Conservation (phyloP, 768 basidiomycete species). For the Naganishia randhawae region DNA sequence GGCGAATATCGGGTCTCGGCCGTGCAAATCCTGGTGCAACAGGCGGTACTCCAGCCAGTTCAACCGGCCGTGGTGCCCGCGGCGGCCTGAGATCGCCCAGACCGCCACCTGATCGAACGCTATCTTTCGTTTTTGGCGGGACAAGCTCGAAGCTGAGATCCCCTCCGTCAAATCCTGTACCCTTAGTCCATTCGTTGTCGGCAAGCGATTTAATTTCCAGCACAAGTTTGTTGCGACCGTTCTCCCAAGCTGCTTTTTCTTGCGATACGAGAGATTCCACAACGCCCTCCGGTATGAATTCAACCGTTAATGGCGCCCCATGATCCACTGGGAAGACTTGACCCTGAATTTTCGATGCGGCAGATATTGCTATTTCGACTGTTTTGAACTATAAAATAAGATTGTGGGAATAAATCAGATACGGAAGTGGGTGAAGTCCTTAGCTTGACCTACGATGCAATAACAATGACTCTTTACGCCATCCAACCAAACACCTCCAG, state of each 20-base stretch:
- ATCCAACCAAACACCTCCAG: slow-evolving; percentile 26
- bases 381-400: slow-evolving; percentile 20
- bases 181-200: background rate
- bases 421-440: background rate
- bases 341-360: slow-evolving; percentile 21
- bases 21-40: background rate
- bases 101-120: slow-evolving; percentile 6
- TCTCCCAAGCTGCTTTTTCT: slow-evolving; percentile 48
- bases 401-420: background rate
- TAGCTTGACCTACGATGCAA: slow-evolving; percentile 16
- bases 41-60: background rate
- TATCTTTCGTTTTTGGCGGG: slow-evolving; percentile 9
- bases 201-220: slow-evolving; percentile 35
- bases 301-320: slow-evolving; percentile 34
- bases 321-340: slow-evolving; percentile 31
- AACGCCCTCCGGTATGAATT: slow-evolving; percentile 43
- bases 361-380: slow-evolving; percentile 12
- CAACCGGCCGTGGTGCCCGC: background rate
- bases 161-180: background rate
- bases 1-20: slow-evolving; percentile 2
- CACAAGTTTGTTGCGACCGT: slow-evolving; percentile 46
- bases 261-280: slow-evolving; percentile 39
- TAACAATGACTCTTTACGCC: slow-evolving; percentile 31
- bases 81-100: slow-evolving; percentile 11
- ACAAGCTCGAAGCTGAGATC: slow-evolving; percentile 8